Base-by-base conservation (phyloP, 116 monocot genomes). In the Trichopus zeylanicus region DNA sequence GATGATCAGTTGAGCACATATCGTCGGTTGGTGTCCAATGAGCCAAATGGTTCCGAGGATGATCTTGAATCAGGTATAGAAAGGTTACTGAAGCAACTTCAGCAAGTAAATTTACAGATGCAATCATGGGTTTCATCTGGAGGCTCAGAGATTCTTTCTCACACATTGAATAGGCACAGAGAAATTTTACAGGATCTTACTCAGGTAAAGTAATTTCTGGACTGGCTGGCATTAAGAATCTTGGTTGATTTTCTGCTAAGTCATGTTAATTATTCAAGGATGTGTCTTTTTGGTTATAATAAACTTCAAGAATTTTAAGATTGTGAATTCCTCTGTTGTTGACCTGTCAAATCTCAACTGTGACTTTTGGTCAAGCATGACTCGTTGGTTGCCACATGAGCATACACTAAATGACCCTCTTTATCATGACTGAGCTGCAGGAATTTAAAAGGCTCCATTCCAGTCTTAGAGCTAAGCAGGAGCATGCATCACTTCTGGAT, bases 141-240 rank as follows among this genome's bases (percentile, higher is more conserved):
- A 57, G 87, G 84, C 46, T 82, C 91, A 53, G 91, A 91, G 64
- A 79, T 97, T 63, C 79, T 97, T 63, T 87, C 91, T 47, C 91
- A 97, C 68, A 91, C 91, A 1, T 80, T 97, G 61, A 91, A 84
- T 56, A 63, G 91, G 2, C 88, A 93, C 66, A 84, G 49, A 67
- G 91, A 91, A 79, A 91, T 97, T 72, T 51, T 79, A 34, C 97
- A 87, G 60, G 97, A 97, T 64, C 87, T 97, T 67, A 84, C 84
- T 42, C 90, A 90, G 87, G 95, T 91, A 69, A 55, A n/a, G 25
- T 28, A 13, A 6, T 24, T 54, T 54, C 5, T 12, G 30, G 29
- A 56, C n/a, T 2, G 56, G 38, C 24, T 6, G 3, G 9, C 31
- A 33, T n/a, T n/a, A n/a, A n/a, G n/a, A n/a, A n/a, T n/a, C n/a